Evolutionary conservation across 2,329 filamentous ascomycete species (phyloP).

Genomic region (Neonectria punicea): DNA sequence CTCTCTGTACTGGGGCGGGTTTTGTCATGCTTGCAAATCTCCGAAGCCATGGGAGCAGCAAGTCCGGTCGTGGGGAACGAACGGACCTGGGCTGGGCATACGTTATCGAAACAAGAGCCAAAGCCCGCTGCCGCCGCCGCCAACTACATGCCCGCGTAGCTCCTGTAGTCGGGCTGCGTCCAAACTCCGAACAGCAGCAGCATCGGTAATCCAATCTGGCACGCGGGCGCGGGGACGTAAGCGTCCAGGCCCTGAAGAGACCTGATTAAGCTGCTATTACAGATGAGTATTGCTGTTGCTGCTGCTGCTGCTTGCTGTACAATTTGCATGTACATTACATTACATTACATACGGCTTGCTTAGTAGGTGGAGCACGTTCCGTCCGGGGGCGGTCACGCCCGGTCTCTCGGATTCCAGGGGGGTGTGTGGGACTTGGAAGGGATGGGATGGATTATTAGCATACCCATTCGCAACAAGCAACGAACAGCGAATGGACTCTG

Average conservation of each 20-base stretch:
- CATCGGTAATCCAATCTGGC: neutral
- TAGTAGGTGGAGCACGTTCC: neutral
- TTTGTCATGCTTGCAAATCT: conserved; percentile 45
- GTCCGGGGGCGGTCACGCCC: neutral
- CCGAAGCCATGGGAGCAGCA: conserved; percentile 23
- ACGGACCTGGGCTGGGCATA: neutral
- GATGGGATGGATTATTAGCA: neutral
- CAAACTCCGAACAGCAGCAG: neutral
- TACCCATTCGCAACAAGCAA: neutral
- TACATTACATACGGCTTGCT: neutral
- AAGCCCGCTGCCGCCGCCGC: neutral
- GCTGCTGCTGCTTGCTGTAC: too few relatives aligned
- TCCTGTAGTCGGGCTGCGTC: too few relatives aligned
- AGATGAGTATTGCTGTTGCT: too few relatives aligned
- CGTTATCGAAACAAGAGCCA: conserved; percentile 1
- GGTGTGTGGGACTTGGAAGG: neutral
- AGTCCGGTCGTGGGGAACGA: conserved; percentile 7
- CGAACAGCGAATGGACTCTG: neutral
- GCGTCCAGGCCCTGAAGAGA: neutral
- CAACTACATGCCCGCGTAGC: neutral
- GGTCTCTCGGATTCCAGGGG: conserved; percentile 3
- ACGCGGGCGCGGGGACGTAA: neutral
- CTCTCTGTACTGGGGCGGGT: conserved; percentile 5
- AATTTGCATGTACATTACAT: too few relatives aligned
- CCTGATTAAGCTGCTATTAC: too few relatives aligned